Base-by-base conservation (phyloP, 352 stramenopile species). In the Phytopythium cucurbitacearum region DNA sequence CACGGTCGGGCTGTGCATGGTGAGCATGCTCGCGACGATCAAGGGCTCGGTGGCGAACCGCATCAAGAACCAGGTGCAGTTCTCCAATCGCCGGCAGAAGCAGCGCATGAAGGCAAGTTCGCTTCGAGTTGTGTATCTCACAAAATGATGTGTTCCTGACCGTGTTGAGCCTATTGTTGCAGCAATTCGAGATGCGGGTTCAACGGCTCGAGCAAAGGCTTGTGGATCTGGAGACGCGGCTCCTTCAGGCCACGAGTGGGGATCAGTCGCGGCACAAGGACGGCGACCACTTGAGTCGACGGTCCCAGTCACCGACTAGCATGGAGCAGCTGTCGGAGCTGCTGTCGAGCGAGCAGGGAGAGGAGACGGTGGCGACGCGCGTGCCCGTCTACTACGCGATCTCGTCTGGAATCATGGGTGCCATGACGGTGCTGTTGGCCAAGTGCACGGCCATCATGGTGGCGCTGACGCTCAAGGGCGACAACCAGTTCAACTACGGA, bases 391-490 rank as follows among this genome's bases (percentile, higher is more conserved):
- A 93, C 53, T 93, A 95, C 51, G 82, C 85, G 11, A 91, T 91
- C 33, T 91, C 78, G 58, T 95, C 85, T 43, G 85, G 85, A 6
- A 90, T 95, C 21, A 71, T 95, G 15, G 85, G 85, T 36, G 83
- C 85, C 7, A 87, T 94, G 61, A 89, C 85, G 0, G 85, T 95
- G 54, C 45, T 95, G 35, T 55, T 95, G 36, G 85, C 85, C 7
- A 95, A 95, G 44, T 94, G 83, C 65, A 91, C 78, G 39, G 83
- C 84, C 7, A 86, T 92, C 44, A 89, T 94, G 85, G 86, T 95
- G 39, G 69, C 73, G 3, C 64, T 91, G n/a, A 87, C 83, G 33
- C 56, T 95, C 37, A 80, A 91, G 56, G 85, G 85, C 34, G 65
- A 91, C 3, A 92, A 95, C 57, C 85, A 95, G 66, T 95, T 95